phyloP scores from a whole-genome alignment of 768 basidiomycete species.

The Pisolithus marmoratus region DNA sequence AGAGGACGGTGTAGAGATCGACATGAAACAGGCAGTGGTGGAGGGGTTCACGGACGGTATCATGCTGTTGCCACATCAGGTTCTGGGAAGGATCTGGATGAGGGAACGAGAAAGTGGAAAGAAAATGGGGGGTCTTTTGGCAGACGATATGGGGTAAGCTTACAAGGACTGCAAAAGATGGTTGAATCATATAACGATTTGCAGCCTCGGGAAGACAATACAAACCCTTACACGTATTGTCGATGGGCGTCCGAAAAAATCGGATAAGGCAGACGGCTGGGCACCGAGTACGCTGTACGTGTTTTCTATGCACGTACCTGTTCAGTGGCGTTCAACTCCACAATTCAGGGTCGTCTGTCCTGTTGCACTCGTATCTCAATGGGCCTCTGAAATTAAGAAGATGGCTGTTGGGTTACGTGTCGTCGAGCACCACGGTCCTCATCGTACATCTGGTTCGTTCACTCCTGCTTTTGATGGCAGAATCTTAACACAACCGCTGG shows the following conservation, averaged over 20 bases:
- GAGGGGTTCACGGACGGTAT: constrained; percentile 72
- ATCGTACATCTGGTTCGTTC: constrained; percentile 58
- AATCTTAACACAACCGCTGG: background rate
- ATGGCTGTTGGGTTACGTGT: constrained; percentile 65
- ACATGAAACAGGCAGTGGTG: constrained; percentile 65
- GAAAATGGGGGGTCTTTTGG: constrained; percentile 81
- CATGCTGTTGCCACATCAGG: constrained; percentile 78
- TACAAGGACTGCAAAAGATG: background rate
- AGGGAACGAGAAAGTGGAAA: constrained; percentile 72
- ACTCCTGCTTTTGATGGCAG: background rate
- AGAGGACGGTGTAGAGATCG: constrained; percentile 44
- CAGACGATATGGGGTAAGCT: constrained; percentile 83
- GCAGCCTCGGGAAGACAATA: constrained; percentile 82
- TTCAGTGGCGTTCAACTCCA: background rate
- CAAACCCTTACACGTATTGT: constrained; percentile 86
- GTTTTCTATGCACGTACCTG: background rate
- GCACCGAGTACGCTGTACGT: constrained; percentile 65
- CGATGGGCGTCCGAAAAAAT: constrained; percentile 66
- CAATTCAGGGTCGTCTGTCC: constrained; percentile 75
- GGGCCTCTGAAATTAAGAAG: constrained; percentile 80
- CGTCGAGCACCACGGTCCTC: constrained; percentile 77
- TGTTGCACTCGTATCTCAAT: constrained; percentile 82
- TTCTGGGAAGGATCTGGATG: constrained; percentile 88
- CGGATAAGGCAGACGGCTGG: constrained; percentile 70
- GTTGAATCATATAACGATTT: background rate